Percentiles rank a stretch among this genome's conserved stretches.
Conservation (phyloP, 305 asterid species). For the Fraxinus angustifolia region DNA sequence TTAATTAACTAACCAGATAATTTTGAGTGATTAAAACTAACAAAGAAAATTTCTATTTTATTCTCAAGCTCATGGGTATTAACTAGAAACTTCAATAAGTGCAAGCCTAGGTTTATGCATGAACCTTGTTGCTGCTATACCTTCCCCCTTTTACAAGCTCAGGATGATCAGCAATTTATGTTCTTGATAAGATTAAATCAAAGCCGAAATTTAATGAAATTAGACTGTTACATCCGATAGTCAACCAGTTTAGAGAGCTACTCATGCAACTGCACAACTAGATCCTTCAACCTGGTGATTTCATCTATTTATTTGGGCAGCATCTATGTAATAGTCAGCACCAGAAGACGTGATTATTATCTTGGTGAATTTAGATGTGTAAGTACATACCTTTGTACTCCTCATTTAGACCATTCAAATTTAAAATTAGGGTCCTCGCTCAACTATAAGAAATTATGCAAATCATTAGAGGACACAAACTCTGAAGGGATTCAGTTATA, state of each 20-base stretch:
- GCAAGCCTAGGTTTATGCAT: background rate
- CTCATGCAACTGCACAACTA: background rate
- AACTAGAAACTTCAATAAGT: constrained; percentile 1
- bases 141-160: background rate
- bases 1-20: background rate
- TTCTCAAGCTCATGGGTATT: constrained; percentile 13
- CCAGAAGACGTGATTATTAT: constrained; percentile 2
- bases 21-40: background rate
- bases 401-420: constrained; percentile 5
- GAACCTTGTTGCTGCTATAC: constrained; percentile 10
- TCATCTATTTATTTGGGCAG: constrained; percentile 6
- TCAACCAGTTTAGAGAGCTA: background rate
- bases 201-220: constrained; percentile 2
- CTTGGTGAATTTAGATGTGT: background rate
- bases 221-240: background rate
- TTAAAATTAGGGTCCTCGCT: background rate
- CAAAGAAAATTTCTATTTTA: background rate
- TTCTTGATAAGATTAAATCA: constrained; percentile 3
- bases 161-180: background rate
- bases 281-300: constrained; percentile 14
- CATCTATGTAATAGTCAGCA: background rate
- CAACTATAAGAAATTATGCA: background rate
- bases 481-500: background rate
- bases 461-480: background rate
- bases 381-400: constrained; percentile 3